Conservation (phyloP, 768 basidiomycete species). For the Pleurotus citrinopileatus region DNA sequence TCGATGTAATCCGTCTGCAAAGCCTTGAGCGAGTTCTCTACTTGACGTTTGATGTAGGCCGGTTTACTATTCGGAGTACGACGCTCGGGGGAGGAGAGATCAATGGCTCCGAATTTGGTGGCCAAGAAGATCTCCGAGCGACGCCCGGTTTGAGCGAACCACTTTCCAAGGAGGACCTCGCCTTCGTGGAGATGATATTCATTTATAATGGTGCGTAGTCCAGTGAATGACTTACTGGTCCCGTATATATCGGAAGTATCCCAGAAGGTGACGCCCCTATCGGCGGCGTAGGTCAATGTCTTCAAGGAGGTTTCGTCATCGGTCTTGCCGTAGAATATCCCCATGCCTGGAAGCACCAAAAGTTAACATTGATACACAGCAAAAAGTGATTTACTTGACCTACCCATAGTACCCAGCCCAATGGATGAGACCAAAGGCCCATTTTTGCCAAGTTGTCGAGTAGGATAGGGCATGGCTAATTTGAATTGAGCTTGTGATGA, state of each 20-base stretch:
- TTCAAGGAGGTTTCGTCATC: slow-evolving; percentile 17
- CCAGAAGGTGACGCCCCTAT: slow-evolving; percentile 22
- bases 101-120: slow-evolving; percentile 45
- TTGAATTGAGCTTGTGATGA: no score
- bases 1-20: slow-evolving; percentile 30
- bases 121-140: slow-evolving; percentile 49
- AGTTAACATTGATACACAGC: not conserved
- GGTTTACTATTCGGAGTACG: slow-evolving; percentile 14
- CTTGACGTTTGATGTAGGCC: slow-evolving; percentile 13
- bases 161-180: not conserved
- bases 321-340: slow-evolving; percentile 20
- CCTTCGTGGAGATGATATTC: no score
- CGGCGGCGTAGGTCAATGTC: slow-evolving; percentile 20
- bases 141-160: slow-evolving; percentile 31
- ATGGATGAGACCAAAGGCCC: slow-evolving; percentile 24
- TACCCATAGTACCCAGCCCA: slow-evolving; percentile 26
- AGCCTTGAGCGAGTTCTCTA: slow-evolving; percentile 15
- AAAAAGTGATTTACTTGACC: not conserved
- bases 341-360: slow-evolving; percentile 15
- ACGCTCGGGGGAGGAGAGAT: slow-evolving; percentile 13
- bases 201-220: no score
- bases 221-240: slow-evolving; percentile 11
- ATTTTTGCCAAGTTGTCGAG: slow-evolving; percentile 22
- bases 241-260: slow-evolving; percentile 21
- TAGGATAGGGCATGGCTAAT: slow-evolving; percentile 13